Base-by-base conservation (phyloP, 1,139 yeast species). In the Hanseniaspora sp. region DNA sequence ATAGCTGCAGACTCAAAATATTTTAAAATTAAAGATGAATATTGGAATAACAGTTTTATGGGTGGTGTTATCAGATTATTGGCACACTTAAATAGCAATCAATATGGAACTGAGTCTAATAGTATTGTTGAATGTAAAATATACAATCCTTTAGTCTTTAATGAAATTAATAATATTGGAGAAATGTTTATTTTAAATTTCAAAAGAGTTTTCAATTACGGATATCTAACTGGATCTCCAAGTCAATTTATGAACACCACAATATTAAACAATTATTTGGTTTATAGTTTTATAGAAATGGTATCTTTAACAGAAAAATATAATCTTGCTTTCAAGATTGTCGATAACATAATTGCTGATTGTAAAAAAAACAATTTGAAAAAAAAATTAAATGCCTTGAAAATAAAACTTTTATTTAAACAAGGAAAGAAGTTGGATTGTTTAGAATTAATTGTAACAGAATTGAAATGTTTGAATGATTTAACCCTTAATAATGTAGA, bases 371-470 rank as follows among this genome's bases (percentile, higher is more conserved):
- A 23, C 51, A 55, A 51, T 65, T 82, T 7, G 76, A 80, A 39
- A 74, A 86, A 8, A 71, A 86, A 46, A 90, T 86, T 23, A 75
- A 79, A n/a, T 55, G 65, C 17, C 59, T 60, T 54, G 30, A 54
- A 45, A 34, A 51, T 51, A 1, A 63, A 67, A 54, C 80, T 88
- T 7, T 74, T 79, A 59, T 71, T 92, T 5, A 67, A 78, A 62
- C 79, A 78, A 62, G 86, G 87, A 63, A 83, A 82, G 61, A 96
- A 88, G 65, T 78, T 86, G 43, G 79, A 78, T 59, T 96, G 96
- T 0, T 82, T 92, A 9, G 73, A 77, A 56, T 62, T 77, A 38
- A 74, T 92, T 74, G 76, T 79, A 64, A 75, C 77, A 33, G 83
- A 86, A 3, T 72, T 92, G 43, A 59, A 68, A 52, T 67, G 66